A percentile compares a stretch with the other conserved stretches of the same genome.
These are phyloP conservation scores for Knufia petricola DNA, from an alignment of 2,329 filamentous ascomycete species.

Conservation along the genomic window DNA sequence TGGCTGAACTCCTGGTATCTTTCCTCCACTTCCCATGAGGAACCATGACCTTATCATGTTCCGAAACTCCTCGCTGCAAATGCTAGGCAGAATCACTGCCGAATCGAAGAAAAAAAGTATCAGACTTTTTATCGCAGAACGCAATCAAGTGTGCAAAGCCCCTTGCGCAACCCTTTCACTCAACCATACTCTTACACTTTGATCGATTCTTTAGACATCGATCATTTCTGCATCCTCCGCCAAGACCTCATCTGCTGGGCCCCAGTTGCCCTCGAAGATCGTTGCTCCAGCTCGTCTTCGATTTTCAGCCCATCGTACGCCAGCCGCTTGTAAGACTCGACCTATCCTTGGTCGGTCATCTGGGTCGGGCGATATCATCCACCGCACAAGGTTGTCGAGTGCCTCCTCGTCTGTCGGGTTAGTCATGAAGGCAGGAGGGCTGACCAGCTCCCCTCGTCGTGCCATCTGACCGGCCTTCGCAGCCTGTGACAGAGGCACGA, in stretches of 20 bases:
- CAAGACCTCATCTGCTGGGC: conserved; percentile 59
- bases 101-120: neutral
- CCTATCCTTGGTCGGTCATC: conserved; percentile 61
- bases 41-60: neutral
- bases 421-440: conserved; percentile 84
- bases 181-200: neutral
- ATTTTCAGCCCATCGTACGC: conserved; percentile 68
- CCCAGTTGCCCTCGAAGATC: conserved; percentile 93
- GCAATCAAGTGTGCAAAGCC: neutral
- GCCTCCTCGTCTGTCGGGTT: conserved; percentile 62
- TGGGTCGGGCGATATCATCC: conserved; percentile 77
- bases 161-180: too few relatives aligned
- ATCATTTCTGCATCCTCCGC: conserved; percentile 54
- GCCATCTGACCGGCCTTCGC: conserved; percentile 26
- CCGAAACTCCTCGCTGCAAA: neutral
- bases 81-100: neutral
- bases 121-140: neutral
- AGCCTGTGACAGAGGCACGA: conserved; percentile 19
- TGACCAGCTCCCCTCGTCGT: conserved; percentile 48
- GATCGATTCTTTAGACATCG: conserved; percentile 40
- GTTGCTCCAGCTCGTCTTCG: conserved; percentile 82
- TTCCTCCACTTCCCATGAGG: neutral
- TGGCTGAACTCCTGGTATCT: neutral
- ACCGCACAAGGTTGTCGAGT: conserved; percentile 72
- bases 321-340: conserved; percentile 62